Evolutionary conservation across 1,139 yeast species (phyloP).

Genomic region (Hansenula lynferdii): DNA sequence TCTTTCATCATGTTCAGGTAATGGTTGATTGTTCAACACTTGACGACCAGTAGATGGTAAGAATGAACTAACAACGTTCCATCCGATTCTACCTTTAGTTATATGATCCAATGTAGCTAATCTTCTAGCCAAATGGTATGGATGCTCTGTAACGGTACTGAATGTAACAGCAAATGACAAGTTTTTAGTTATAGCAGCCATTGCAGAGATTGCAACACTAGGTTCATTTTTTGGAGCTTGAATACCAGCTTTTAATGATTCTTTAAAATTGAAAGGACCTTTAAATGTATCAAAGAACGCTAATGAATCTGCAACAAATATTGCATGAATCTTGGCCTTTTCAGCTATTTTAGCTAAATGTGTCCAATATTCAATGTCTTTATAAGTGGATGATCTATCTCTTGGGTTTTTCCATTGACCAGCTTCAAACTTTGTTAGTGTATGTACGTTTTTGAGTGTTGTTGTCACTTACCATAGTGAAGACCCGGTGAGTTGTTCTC

Average conservation of each 20-base stretch:
- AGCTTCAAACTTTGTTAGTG: neutral
- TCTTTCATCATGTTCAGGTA: constrained; percentile 35
- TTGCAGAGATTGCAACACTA: constrained; percentile 30
- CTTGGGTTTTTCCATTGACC: constrained; percentile 36
- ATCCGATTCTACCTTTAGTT: constrained; percentile 37
- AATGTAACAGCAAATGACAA: constrained; percentile 37
- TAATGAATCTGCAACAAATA: constrained; percentile 39
- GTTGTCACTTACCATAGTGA: neutral
- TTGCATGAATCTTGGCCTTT: constrained; percentile 35
- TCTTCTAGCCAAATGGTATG: constrained; percentile 36
- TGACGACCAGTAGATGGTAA: constrained; percentile 31
- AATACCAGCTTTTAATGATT: constrained; percentile 31
- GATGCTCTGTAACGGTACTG: constrained; percentile 36
- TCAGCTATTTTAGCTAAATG: constrained; percentile 34
- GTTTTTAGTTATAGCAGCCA: constrained; percentile 36
- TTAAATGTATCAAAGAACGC: constrained; percentile 34
- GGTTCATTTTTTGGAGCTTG: constrained; percentile 36
- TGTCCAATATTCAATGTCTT: constrained; percentile 35
- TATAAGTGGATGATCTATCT: constrained; percentile 30
- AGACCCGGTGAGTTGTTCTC: constrained; percentile 1
- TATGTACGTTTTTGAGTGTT: neutral
- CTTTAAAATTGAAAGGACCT: constrained; percentile 28
- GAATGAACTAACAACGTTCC: constrained; percentile 39
- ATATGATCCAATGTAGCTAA: constrained; percentile 36
- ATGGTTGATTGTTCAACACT: constrained; percentile 27